A percentile compares a stretch with the other conserved stretches of the same genome.
Conservation (phyloP, 176 grass and related monocot genomes). For the Aegilops umbellulata region DNA sequence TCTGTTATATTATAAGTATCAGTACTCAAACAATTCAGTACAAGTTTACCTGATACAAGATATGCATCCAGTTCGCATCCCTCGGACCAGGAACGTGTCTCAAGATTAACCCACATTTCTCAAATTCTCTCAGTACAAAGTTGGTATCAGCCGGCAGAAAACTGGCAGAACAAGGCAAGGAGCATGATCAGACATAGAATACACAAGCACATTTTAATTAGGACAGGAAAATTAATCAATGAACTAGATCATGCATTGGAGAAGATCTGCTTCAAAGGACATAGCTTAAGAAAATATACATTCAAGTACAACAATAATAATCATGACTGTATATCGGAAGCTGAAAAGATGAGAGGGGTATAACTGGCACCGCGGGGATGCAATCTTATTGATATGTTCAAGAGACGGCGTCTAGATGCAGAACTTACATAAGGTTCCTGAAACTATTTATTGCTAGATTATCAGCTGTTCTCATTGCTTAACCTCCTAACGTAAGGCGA, state of each 20-base stretch:
- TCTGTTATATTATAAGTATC: neutral
- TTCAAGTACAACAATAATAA: neutral
- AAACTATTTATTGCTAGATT: neutral
- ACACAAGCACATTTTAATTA: neutral
- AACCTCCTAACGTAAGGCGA: neutral
- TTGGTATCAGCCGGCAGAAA: slow-evolving; percentile 76
- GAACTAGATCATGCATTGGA: neutral
- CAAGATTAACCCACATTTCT: slow-evolving; percentile 83
- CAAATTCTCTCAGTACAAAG: slow-evolving; percentile 80
- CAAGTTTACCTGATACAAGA: slow-evolving; percentile 69
- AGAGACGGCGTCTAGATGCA: neutral
- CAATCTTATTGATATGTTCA: neutral
- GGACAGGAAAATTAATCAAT: neutral
- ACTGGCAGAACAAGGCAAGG: slow-evolving; percentile 28
- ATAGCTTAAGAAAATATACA: neutral
- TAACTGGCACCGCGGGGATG: neutral
- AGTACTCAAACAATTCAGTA: slow-evolving; percentile 8
- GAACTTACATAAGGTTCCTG: neutral
- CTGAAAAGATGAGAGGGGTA: neutral
- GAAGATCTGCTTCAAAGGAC: neutral
- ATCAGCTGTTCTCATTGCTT: neutral
- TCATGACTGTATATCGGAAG: neutral
- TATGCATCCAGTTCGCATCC: slow-evolving; percentile 91
- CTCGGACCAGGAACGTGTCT: slow-evolving; percentile 75
- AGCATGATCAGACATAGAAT: slow-evolving; percentile 1